A percentile compares a stretch with the other conserved stretches of the same genome.
Evolutionary conservation across 2,329 filamentous ascomycete species (phyloP).

Genomic region (Tolypocladium nubicola): DNA sequence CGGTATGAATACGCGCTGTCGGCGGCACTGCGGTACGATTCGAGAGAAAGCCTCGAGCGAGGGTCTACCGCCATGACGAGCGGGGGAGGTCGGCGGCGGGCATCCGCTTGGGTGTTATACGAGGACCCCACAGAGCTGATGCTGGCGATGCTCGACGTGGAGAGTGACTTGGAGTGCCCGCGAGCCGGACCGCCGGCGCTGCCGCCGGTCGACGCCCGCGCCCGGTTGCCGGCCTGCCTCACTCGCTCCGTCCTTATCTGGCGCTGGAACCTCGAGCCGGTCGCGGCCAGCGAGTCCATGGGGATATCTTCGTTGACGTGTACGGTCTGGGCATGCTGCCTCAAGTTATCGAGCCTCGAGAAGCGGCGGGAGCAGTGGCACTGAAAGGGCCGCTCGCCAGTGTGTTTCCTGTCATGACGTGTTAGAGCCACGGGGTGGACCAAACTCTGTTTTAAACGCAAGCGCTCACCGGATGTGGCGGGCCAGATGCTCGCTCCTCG

Average conservation of each 20-base stretch:
- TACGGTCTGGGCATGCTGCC: slow-evolving; percentile 95
- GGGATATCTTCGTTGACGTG: slow-evolving; percentile 98
- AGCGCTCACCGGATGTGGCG: slow-evolving; percentile 71
- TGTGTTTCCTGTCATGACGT: slow-evolving; percentile 65
- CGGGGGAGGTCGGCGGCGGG: slow-evolving; percentile 65
- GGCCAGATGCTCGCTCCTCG: slow-evolving; percentile 87
- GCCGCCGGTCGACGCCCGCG: slow-evolving; percentile 66
- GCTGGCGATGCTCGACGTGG: slow-evolving; percentile 76
- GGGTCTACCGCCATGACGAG: slow-evolving; percentile 72
- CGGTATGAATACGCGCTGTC: slow-evolving; percentile 54
- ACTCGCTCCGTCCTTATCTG: slow-evolving; percentile 84
- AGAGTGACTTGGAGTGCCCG: slow-evolving; percentile 77
- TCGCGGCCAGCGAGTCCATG: slow-evolving; percentile 82
- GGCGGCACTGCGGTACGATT: slow-evolving; percentile 55
- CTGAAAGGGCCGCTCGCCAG: slow-evolving; percentile 90
- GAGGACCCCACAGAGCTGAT: slow-evolving; percentile 57
- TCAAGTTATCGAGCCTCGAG: slow-evolving; percentile 85
- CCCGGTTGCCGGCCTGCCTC: slow-evolving; percentile 59
- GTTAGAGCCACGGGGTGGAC: neutral
- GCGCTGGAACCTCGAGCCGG: slow-evolving; percentile 81
- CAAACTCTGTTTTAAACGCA: neutral
- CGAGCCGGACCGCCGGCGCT: slow-evolving; percentile 61
- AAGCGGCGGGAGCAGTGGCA: slow-evolving; percentile 92
- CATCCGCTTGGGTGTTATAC: slow-evolving; percentile 54
- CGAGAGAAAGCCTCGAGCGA: slow-evolving; percentile 54